These are phyloP conservation scores for Hevea brasiliensis DNA, from an alignment of 345 rosid genomes.

Conservation along the genomic window DNA sequence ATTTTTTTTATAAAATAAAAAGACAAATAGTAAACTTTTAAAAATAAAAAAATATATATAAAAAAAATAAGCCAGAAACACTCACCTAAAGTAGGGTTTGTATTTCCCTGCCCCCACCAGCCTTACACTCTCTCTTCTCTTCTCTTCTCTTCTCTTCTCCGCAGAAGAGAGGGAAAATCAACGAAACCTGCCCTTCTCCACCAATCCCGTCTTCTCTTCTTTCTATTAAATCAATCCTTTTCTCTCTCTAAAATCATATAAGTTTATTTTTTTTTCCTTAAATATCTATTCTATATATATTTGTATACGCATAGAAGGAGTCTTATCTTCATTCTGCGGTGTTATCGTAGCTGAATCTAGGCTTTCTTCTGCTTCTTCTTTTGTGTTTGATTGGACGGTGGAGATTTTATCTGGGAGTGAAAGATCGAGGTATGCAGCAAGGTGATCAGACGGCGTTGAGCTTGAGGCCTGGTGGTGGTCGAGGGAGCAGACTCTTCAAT, in stretches of 20 bases:
- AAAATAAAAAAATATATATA: neutral
- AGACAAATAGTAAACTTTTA: no score
- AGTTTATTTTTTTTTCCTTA: neutral
- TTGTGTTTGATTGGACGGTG: constrained; percentile 81
- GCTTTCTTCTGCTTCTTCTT: constrained; percentile 99
- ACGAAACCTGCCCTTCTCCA: neutral
- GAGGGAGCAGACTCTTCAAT: no score
- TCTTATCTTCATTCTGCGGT: constrained; percentile 41
- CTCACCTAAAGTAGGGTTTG: no score
- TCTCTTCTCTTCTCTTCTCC: constrained; percentile 44
- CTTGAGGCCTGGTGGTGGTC: no score
- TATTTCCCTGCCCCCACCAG: constrained; percentile 14
- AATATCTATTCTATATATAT: neutral
- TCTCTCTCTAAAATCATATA: no score
- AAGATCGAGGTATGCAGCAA: no score
- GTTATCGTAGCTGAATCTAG: constrained; percentile 85
- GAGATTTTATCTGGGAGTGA: no score
- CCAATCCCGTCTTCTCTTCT: constrained; percentile 14
- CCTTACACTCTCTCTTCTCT: constrained; percentile 31
- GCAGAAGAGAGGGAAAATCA: constrained; percentile 53
- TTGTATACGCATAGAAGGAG: no score
- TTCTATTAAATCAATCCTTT: no score
- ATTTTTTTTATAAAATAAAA: no score
- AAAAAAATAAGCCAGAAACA: constrained; percentile 26
- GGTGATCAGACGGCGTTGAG: no score